phyloP scores from a whole-genome alignment of 73 alveolate genomes.

The Paramecium sexaurelia region DNA sequence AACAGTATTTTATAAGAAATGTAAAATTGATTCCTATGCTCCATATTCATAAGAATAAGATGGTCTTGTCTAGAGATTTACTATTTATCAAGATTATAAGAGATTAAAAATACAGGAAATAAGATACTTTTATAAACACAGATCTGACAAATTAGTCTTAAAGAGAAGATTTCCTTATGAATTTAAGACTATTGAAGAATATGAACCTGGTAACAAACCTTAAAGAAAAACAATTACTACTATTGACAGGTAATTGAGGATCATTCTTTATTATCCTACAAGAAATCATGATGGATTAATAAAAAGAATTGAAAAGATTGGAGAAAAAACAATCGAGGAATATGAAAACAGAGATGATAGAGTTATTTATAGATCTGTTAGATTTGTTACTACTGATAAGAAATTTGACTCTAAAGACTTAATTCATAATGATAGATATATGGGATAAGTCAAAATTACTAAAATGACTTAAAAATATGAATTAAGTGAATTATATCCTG shows the following conservation, averaged over 20 bases:
- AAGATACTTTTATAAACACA: slow-evolving; percentile 77
- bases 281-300: slow-evolving; percentile 90
- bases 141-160: slow-evolving; percentile 86
- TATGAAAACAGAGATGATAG: slow-evolving; percentile 89
- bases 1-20: slow-evolving; percentile 84
- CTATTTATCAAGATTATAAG: slow-evolving; percentile 84
- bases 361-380: slow-evolving; percentile 77
- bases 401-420: slow-evolving; percentile 8
- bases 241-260: slow-evolving; percentile 81
- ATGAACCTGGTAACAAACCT: slow-evolving; percentile 82
- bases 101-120: slow-evolving; percentile 79
- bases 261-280: slow-evolving; percentile 84
- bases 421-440: slow-evolving; percentile 47
- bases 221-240: slow-evolving; percentile 88
- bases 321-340: slow-evolving; percentile 84
- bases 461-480: slow-evolving; percentile 83
- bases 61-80: slow-evolving; percentile 86
- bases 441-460: slow-evolving; percentile 68
- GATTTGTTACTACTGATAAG: slow-evolving; percentile 47
- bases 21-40: slow-evolving; percentile 89
- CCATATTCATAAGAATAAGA: slow-evolving; percentile 81
- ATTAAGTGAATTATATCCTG: slow-evolving; percentile 75
- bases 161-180: slow-evolving; percentile 90
- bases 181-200: slow-evolving; percentile 88
- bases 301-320: slow-evolving; percentile 89